A percentile compares a stretch with the other conserved stretches of the same genome.
Conservation (phyloP, 1,139 yeast species). For the Hyphopichia buzzinii region DNA sequence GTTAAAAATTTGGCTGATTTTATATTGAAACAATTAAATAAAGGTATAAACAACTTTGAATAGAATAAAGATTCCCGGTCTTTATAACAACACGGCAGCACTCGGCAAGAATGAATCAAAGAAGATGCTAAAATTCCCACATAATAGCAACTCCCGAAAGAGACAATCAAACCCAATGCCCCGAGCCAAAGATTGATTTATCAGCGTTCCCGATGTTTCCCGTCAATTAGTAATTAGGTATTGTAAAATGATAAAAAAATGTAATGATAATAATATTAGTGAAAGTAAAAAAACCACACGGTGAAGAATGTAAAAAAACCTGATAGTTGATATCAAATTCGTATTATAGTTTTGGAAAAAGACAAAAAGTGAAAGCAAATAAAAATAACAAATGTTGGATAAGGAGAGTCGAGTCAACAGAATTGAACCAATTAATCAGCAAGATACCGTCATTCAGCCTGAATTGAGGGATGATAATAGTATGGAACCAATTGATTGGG, state of each 20-base stretch:
- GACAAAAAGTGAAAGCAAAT: neutral
- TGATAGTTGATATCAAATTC: neutral
- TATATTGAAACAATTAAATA: neutral
- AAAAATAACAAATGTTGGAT: neutral
- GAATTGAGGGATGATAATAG: neutral
- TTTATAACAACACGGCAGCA: neutral
- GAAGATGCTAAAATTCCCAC: constrained; percentile 3
- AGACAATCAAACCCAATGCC: neutral
- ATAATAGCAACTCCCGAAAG: neutral
- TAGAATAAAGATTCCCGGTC: neutral
- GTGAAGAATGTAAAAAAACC: constrained; percentile 3
- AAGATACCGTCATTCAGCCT: too few relatives aligned
- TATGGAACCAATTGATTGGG: neutral
- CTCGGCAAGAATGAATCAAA: neutral
- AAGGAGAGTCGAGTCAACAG: neutral
- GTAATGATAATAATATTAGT: constrained; percentile 4
- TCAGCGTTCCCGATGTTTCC: constrained; percentile 3
- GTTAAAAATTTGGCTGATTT: neutral
- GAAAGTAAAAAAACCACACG: constrained; percentile 3
- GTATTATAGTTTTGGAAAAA: constrained; percentile 3
- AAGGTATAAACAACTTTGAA: neutral
- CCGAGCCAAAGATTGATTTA: neutral
- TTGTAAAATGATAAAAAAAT: neutral
- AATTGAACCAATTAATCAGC: neutral
- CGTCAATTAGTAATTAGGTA: constrained; percentile 3